Evolutionary conservation across 805 yeast genomes (phyloP).

Genomic region (Ogataea pilisensis): DNA sequence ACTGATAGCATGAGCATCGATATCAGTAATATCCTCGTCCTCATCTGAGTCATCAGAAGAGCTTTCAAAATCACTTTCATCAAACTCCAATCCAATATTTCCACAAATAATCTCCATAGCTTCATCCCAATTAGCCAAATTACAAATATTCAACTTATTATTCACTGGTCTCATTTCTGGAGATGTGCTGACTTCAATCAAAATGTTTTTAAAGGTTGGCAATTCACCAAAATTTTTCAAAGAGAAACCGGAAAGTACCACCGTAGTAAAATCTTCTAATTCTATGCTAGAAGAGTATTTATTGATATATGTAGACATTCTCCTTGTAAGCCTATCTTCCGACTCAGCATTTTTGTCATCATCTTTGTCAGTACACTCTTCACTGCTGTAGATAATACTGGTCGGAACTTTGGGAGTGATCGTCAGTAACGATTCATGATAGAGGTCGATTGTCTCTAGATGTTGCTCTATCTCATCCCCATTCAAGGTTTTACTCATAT

Average conservation of each 20-base stretch:
- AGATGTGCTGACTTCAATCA: constrained; percentile 26
- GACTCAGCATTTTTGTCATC: neutral
- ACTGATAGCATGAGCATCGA: neutral
- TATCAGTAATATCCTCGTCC: constrained; percentile 4
- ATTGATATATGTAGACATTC: neutral
- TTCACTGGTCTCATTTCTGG: constrained; percentile 8
- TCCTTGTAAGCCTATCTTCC: neutral
- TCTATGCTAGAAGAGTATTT: neutral
- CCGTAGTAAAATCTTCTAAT: constrained; percentile 17
- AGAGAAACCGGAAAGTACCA: constrained; percentile 25
- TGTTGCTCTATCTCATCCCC: constrained; percentile 7
- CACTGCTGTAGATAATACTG: constrained; percentile 1
- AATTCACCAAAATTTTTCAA: constrained; percentile 13
- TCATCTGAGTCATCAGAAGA: constrained; percentile 15
- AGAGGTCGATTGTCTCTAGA: constrained; percentile 16
- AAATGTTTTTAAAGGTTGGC: constrained; percentile 19
- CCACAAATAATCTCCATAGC: constrained; percentile 33
- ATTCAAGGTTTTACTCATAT: constrained; percentile 7
- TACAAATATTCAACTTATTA: constrained; percentile 15
- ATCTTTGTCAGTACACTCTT: too few species aligned
- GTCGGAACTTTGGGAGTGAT: constrained; percentile 12
- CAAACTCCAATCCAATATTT: constrained; percentile 31
- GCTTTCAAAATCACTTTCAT: constrained; percentile 30
- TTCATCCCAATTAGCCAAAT: constrained; percentile 32
- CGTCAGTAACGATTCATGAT: constrained; percentile 7